Base-by-base conservation (phyloP, 208 protist species). In the Crithidia bombi region DNA sequence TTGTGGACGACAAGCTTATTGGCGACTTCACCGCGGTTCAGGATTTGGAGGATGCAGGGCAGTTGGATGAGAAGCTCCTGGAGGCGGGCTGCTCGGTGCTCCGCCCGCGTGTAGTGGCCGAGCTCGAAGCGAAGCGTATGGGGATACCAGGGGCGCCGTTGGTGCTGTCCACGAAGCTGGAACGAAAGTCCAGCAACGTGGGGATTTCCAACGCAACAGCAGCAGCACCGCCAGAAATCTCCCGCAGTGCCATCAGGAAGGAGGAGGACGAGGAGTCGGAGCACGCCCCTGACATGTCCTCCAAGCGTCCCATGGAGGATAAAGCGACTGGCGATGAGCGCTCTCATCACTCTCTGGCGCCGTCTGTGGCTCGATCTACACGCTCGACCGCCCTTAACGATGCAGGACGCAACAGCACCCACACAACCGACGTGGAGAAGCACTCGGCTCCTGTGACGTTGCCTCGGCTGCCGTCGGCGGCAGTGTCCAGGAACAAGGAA, bases 31-130 rank as follows among this genome's bases (percentile, higher is more conserved):
- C 76, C n/a, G 66, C 65, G 14, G 44, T 91, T 25, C 89, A 94
- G 64, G 86, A 91, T 26, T 33, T 92, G 65, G 86, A 91, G 65
- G 86, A 94, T 67, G 72, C 73, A n/a, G 86, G 77, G 19, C 47
- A 69, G 38, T 46, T 94, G 3, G 79, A 88, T 49, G 73, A 64
- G 38, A 83, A 70, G 59, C 61, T 94, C 25, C 17, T 52, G 1
- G 55, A 64, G 15, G 61, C 80, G 11, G 85, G 87, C 54, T 85
- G 65, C 62, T 51, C 41, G 1, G 67, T 72, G 55, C 62, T 69
- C 26, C 68, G 71, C 6, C 56, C 25, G 35, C 62, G 70, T 19
- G 62, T 69, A 19, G 55, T 76, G 43, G 55, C 49, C 5, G 62
- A 55, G 63, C 36, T 54, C 6, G 35, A 28, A 25, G 62, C 54